These are phyloP conservation scores for Phytomonas sp. DNA, from an alignment of 208 protist genomes.

Conservation along the genomic window DNA sequence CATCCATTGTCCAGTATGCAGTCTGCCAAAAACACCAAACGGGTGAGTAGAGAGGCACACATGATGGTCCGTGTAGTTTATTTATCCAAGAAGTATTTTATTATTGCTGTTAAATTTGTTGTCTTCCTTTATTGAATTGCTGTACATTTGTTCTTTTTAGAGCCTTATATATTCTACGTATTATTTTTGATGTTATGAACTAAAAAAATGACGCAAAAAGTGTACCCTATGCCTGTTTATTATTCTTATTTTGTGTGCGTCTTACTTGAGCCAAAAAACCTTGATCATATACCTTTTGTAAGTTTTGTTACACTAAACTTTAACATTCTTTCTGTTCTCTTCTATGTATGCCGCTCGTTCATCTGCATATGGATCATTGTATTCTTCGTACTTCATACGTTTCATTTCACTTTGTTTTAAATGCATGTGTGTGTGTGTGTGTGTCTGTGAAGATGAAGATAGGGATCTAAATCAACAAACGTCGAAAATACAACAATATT, in stretches of 20 bases:
- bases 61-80: neutral
- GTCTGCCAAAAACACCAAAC: neutral
- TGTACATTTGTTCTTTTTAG: neutral
- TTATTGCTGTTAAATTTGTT: neutral
- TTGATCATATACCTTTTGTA: neutral
- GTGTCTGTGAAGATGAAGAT: neutral
- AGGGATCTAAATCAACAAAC: neutral
- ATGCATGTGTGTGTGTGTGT: neutral
- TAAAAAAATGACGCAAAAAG: neutral
- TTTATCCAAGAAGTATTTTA: neutral
- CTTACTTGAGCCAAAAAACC: neutral
- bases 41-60: neutral
- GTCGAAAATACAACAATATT: conserved; percentile 11
- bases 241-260: neutral
- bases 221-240: neutral
- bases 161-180: neutral
- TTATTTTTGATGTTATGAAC: neutral
- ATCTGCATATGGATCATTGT: neutral
- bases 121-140: neutral
- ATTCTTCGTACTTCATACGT: neutral
- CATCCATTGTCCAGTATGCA: neutral
- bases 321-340: neutral
- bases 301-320: neutral
- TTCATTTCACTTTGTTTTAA: neutral
- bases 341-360: neutral